Conservation (phyloP, 2,329 filamentous ascomycete genomes). For the Parascedosporium putredinis region DNA sequence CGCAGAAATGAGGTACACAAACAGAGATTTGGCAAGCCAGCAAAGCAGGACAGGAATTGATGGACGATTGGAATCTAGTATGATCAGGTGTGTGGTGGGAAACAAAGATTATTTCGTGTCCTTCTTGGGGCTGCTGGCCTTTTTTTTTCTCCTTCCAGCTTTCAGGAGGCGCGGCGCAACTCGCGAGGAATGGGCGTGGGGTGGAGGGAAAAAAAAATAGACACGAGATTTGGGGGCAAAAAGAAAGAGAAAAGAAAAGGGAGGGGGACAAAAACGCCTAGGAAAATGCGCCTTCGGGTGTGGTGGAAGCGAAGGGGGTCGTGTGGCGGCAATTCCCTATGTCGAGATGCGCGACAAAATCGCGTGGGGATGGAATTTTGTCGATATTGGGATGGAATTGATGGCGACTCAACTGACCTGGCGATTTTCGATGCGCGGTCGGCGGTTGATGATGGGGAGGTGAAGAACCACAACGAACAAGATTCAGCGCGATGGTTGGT, state of each 20-base stretch:
- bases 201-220: constrained; percentile 11
- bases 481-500: constrained; percentile 38
- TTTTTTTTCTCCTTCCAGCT: neutral
- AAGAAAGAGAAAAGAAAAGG: constrained; percentile 31
- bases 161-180: constrained; percentile 1
- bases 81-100: too few species aligned
- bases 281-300: neutral
- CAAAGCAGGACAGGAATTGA: too few species aligned
- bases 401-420: constrained; percentile 22
- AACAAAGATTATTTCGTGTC: neutral
- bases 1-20: too few species aligned
- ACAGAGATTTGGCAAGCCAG: too few species aligned
- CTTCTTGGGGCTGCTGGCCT: neutral
- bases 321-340: constrained; percentile 30
- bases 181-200: constrained; percentile 4
- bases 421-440: constrained; percentile 49
- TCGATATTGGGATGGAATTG: constrained; percentile 39
- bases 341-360: constrained; percentile 37
- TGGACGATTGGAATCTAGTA: too few species aligned
- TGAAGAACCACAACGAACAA: constrained; percentile 42
- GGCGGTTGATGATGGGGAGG: constrained; percentile 39
- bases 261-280: constrained; percentile 25
- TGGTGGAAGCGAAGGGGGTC: constrained; percentile 21
- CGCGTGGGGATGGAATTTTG: constrained; percentile 44
- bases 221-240: constrained; percentile 11